Conservation (phyloP, 345 rosid genomes). For the Boechera divaricarpa region DNA sequence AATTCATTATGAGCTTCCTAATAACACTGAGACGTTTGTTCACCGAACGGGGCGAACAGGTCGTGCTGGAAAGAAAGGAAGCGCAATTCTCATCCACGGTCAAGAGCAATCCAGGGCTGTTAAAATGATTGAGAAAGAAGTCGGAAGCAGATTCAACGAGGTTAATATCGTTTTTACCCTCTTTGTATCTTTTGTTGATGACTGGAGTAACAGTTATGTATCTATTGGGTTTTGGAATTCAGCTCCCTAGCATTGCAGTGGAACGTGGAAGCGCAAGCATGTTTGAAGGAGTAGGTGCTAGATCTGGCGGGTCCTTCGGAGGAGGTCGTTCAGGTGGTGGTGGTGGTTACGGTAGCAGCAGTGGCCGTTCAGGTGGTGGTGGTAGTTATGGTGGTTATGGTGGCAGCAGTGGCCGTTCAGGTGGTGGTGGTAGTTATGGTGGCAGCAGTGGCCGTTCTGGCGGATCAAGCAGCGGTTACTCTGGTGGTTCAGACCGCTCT, state of each 20-base stretch:
- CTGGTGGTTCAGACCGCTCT: conserved; percentile 46
- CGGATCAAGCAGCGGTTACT: conserved; percentile 40
- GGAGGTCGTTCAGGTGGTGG: conserved; percentile 61
- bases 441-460: conserved; percentile 21
- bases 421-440: conserved; percentile 60
- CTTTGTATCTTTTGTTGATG: not conserved
- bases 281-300: conserved; percentile 51
- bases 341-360: conserved; percentile 47
- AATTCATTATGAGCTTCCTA: conserved; percentile 95
- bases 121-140: conserved; percentile 75
- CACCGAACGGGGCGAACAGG: conserved; percentile 99
- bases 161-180: conserved; percentile 41
- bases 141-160: conserved; percentile 84
- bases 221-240: conserved; percentile 19
- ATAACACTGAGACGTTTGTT: conserved; percentile 87
- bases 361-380: conserved; percentile 46
- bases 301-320: conserved; percentile 51
- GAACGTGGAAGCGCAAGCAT: conserved; percentile 61
- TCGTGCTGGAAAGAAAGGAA: conserved; percentile 99
- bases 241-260: conserved; percentile 68
- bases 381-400: conserved; percentile 55
- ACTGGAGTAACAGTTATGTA: not conserved
- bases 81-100: conserved; percentile 76
- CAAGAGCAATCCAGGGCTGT: conserved; percentile 72
- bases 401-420: conserved; percentile 20